Base-by-base conservation (phyloP, 345 rosid species). In the Lumnitzera racemosa region DNA sequence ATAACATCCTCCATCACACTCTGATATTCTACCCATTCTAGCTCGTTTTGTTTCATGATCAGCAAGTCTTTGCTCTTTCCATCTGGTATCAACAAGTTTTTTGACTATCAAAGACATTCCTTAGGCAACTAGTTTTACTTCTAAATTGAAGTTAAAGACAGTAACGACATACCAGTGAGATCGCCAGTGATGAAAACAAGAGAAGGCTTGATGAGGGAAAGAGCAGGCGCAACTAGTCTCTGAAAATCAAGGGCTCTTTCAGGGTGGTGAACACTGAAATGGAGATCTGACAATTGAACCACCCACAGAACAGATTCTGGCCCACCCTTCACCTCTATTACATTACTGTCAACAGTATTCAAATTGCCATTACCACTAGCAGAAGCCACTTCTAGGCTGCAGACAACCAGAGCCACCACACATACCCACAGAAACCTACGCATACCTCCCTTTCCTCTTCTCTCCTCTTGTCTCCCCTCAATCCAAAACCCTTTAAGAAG, bases 201-300 rank as follows among this genome's bases (percentile, higher is more conserved):
- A 60, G 86, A 84, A 47, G 99, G 99, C 23, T 83, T 84, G 77
- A 90, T 88, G 64, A 83, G 58, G 69, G 87, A 73, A 53, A 94
- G 90, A 71, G 83, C 81, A 46, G 89, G 81, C 10, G 81, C 88
- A n/a, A 87, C 66, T 25, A 76, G 59, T 49, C 62, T 69, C 56
- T 51, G 77, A 74, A 94, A 94, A 61, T 88, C 86, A 16, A 71
- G 62, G 56, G 97, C 97, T 76, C 97, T 83, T 15, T 84, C 80
- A 29, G 97, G 97, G 16, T 86, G 81, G 76, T 86, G 91, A 59
- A 90, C 95, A 57, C 99, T 94, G 81, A 94, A 92, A 73, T 94
- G 99, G 66, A 89, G 99, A 81, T 94, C 99, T 51, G 99, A 94
- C 24, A 94, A 82, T 79, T 94, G 99, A 70, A 94, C 99, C 47